phyloP scores from a whole-genome alignment of 441 rosid genomes.

The Populus hybrid region DNA sequence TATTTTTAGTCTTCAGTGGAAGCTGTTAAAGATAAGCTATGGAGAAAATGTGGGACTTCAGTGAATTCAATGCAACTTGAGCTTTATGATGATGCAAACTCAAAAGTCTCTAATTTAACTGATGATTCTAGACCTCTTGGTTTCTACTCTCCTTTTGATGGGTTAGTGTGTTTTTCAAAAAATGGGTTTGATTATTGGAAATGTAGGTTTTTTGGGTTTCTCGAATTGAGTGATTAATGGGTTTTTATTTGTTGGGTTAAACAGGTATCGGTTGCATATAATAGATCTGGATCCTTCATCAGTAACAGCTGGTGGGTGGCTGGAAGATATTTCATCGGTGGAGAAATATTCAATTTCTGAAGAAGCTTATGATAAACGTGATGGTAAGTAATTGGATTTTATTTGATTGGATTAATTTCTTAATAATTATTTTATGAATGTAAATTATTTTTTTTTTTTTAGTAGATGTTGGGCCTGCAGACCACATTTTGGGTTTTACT shows the following conservation, averaged over 20 bases:
- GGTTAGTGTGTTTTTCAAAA: slow-evolving; percentile 34
- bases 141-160: slow-evolving; percentile 76
- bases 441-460: not conserved
- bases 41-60: slow-evolving; percentile 90
- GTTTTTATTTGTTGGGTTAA: slow-evolving; percentile 4
- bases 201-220: not conserved
- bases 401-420: not conserved
- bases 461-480: not conserved
- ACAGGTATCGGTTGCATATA: slow-evolving; percentile 75
- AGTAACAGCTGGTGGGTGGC: slow-evolving; percentile 93
- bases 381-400: slow-evolving; percentile 36
- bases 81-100: slow-evolving; percentile 73
- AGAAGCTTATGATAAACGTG: slow-evolving; percentile 75
- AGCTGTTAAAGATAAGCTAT: slow-evolving; percentile 86
- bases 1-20: slow-evolving; percentile 60
- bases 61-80: slow-evolving; percentile 69
- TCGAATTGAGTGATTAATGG: not conserved
- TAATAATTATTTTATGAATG: not conserved
- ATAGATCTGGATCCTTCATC: slow-evolving; percentile 90
- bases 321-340: slow-evolving; percentile 87
- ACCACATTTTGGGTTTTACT: not conserved
- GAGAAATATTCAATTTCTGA: slow-evolving; percentile 87
- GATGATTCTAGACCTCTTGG: slow-evolving; percentile 69
- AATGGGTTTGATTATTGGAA: not conserved
- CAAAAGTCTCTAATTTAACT: slow-evolving; percentile 51